Base-by-base conservation (phyloP, 768 basidiomycete genomes). In the Tricholoma bakamatsutake region DNA sequence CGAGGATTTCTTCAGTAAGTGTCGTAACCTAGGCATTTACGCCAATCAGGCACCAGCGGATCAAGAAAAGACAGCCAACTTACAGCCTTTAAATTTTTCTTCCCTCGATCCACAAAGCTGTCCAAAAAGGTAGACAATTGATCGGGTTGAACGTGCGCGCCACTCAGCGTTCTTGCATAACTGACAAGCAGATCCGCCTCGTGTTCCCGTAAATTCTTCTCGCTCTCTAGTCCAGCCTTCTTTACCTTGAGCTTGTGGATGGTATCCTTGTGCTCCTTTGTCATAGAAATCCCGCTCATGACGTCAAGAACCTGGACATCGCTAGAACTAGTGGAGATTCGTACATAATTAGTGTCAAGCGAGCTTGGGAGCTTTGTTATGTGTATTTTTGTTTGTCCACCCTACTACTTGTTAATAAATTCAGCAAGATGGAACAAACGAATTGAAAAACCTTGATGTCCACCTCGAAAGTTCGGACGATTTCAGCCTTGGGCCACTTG, bases 401-500 rank as follows among this genome's bases (percentile, higher is more conserved):
- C 70, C 84, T 85, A 52, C 9, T 42, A 53, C 12, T 31, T 40
- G 40, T 39, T 56, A 27, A 45, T n/a, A 5, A 24, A 21, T 42
- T 7, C 9, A n/a, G 27, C 21, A 15, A 40, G 3, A 45, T 47
- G 28, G 33, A 50, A 31, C 2, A 39, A 56, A 33, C 8, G 37
- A 45, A 27, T 45, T 4, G 45, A 60, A 68, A n/a, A 66, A 83
- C 83, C 72, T 79, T 66, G 10, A 85, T 74, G 9, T 74, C 66
- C 4, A 83, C 52, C 0, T 70, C 58, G 65, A 84, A 82, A 0
- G 69, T 69, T 8, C 83, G 76, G 39, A 80, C 78, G 17, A 86
- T 67, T 61, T 86, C 81, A 1, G 83, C 84, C 55, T 76, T 79
- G 53, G 69, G 69, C 6, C 79, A 80, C 64, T 79, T 81, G 69